Base-by-base conservation (phyloP, 1,284 basidiomycete genomes). In the Boletus smithii region DNA sequence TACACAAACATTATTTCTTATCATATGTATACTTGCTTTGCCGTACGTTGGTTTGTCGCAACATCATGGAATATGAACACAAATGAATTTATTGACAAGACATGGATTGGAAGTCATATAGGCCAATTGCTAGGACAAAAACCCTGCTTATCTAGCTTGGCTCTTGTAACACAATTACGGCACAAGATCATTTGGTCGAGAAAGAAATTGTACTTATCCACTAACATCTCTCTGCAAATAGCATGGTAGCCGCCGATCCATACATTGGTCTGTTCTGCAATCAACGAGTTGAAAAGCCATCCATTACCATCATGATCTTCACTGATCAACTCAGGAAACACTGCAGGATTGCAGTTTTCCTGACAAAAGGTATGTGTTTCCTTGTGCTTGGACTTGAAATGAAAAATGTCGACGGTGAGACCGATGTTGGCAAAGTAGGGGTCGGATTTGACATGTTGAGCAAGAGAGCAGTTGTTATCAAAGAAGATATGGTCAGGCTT, bases 361-460 rank as follows among this genome's bases (percentile, higher is more conserved):
- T 69, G 61, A 39, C 70, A 76, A 29, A 58, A 68, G 0, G 6
- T 22, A 38, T 75, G 65, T 0, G 40, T 52, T 3, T 48, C 49
- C 10, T 55, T 59, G 53, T 75, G 72, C 50, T 75, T 76, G 40
- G 49, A 56, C 7, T 69, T 65, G 54, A 72, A 71, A 40, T 75
- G 73, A 20, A 72, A 76, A 0, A 73, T 67, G 43, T 75, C 68
- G 0, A 75, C 71, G 0, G 56, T 50, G 0, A 71, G 59, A 0
- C 53, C 62, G 23, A 65, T 54, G 18, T 54, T 16, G 0, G 48
- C 1, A 26, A 70, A 73, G 39, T 50, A 61, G 0, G 49, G 48
- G 22, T 67, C 56, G 3, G 42, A 10, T 11, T 59, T 47, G 4
- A 66, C 55, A 5, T 58, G 54, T 20, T 59, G 55, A 1, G 46